phyloP scores from a whole-genome alignment of 208 protist species.

The Wallacemonas sp. region DNA sequence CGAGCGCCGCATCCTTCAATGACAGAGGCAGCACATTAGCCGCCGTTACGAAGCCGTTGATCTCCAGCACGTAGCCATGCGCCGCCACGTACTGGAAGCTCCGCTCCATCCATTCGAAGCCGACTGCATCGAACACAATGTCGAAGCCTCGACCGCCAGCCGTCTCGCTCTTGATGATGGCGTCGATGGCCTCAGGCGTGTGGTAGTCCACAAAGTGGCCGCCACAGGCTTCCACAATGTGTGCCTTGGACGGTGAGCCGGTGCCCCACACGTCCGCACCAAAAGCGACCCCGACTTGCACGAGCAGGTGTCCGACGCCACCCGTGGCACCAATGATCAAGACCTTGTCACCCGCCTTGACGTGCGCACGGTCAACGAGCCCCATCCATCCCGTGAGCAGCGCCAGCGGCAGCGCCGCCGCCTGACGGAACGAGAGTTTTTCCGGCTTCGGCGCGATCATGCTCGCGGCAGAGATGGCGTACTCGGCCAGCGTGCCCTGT shows the following conservation, averaged over 20 bases:
- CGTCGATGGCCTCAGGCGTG: conserved; percentile 1
- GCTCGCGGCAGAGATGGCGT: conserved; percentile 9
- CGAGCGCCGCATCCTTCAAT: conserved; percentile 16
- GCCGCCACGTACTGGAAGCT: conserved; percentile 11
- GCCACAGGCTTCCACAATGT: conserved; percentile 16
- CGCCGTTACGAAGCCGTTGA: conserved; percentile 7
- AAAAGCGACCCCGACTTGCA: conserved; percentile 13
- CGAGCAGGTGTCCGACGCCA: conserved; percentile 19
- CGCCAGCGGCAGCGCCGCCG: conserved; percentile 18
- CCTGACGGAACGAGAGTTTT: conserved; percentile 17
- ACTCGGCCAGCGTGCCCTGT: conserved; percentile 24
- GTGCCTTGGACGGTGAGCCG: conserved; percentile 11
- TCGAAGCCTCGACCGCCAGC: conserved; percentile 20
- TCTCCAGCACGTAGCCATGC: conserved; percentile 11
- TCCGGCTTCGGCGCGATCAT: conserved; percentile 15
- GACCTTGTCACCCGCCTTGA: conserved; percentile 16
- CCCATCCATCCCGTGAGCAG: conserved; percentile 23
- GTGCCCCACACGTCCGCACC: conserved; percentile 18
- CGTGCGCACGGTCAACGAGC: conserved; percentile 15
- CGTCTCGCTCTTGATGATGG: conserved; percentile 2
- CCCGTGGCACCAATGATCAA: conserved; percentile 18
- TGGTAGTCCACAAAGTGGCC: conserved; percentile 21
- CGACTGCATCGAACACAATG: conserved; percentile 21
- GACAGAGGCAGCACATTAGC: conserved; percentile 3
- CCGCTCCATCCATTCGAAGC: conserved; percentile 12